Percentiles rank a stretch among this genome's conserved stretches.
Conservation (phyloP, 148 eudicot species). For the Nyssa sinensis region DNA sequence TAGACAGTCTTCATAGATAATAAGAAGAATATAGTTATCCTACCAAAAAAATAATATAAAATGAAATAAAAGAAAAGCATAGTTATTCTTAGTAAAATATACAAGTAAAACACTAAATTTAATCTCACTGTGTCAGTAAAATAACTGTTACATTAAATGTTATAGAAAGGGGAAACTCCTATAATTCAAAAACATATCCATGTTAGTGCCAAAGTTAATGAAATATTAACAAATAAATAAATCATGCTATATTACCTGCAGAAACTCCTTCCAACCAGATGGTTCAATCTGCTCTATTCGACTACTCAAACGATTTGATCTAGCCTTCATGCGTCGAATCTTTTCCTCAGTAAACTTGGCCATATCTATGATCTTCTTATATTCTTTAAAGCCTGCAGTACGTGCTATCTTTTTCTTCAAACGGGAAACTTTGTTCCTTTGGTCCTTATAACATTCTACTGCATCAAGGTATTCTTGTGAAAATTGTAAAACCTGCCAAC, state of each 20-base stretch:
- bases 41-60: too few species aligned
- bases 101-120: not conserved
- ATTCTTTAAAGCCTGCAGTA: constrained; percentile 88
- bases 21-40: not conserved
- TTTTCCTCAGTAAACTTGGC: constrained; percentile 76
- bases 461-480: constrained; percentile 67
- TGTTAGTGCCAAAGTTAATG: not conserved
- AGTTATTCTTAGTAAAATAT: too few species aligned
- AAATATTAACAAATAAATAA: not conserved
- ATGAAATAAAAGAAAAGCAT: too few species aligned
- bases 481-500: constrained; percentile 52
- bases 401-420: constrained; percentile 84
- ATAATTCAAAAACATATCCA: too few species aligned
- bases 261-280: constrained; percentile 99
- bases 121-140: too few species aligned
- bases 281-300: constrained; percentile 96
- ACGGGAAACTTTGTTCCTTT: constrained; percentile 84
- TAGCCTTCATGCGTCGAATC: constrained; percentile 73
- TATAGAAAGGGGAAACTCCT: not conserved
- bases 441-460: constrained; percentile 74
- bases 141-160: not conserved
- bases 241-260: constrained; percentile 56
- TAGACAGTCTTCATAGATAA: not conserved
- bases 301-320: constrained; percentile 68
- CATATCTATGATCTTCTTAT: constrained; percentile 71